A percentile compares a stretch with the other conserved stretches of the same genome.
phyloP scores from a whole-genome alignment of 2,329 filamentous ascomycete genomes.

The Microdochium paspali region DNA sequence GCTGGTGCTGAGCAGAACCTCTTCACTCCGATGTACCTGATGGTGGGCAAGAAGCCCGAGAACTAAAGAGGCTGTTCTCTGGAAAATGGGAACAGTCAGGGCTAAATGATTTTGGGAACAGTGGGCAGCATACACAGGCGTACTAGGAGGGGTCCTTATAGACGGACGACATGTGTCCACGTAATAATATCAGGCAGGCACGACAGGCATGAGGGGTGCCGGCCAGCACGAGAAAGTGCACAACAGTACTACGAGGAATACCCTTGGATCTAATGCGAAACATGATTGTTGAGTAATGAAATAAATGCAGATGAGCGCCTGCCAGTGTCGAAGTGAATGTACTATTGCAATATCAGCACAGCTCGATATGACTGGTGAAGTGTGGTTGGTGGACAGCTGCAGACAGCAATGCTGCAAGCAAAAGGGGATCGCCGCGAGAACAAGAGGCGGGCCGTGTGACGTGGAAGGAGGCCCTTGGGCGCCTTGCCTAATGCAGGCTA shows the following conservation, averaged over 20 bases:
- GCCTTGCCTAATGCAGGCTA: neutral
- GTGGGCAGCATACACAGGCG: neutral
- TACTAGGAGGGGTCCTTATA: neutral
- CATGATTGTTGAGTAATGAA: no score
- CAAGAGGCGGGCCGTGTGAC: neutral
- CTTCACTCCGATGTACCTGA: conserved; percentile 99
- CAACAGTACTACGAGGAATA: neutral
- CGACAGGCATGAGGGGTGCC: neutral
- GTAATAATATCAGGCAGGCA: neutral
- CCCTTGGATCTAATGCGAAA: no score
- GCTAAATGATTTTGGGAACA: neutral
- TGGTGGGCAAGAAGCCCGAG: conserved; percentile 79
- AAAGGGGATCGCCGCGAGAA: neutral
- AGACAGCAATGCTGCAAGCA: no score
- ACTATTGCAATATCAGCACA: no score
- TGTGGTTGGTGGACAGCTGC: no score
- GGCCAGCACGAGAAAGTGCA: neutral
- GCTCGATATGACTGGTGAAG: no score
- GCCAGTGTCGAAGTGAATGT: no score
- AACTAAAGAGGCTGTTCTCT: conserved; percentile 15
- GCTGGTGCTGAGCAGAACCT: conserved; percentile 80
- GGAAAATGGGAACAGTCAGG: neutral
- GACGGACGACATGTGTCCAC: neutral
- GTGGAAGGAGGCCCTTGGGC: no score
- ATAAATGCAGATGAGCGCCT: no score